Percentiles rank a stretch among this genome's conserved stretches.
Conservation (phyloP, 106 monocot genomes). For the Amphibolis antarctica region DNA sequence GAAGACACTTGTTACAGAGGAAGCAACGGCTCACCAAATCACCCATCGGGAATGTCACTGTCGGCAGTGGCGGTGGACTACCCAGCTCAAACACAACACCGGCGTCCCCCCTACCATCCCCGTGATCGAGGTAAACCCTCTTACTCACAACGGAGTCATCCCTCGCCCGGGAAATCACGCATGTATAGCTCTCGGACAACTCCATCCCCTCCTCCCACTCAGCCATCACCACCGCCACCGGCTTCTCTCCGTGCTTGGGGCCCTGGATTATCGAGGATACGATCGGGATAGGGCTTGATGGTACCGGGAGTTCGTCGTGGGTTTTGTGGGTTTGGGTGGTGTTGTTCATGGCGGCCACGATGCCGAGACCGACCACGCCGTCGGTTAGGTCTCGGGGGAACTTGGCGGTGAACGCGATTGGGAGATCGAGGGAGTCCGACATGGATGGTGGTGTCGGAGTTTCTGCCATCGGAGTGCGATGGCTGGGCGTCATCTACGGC, state of each 20-base stretch:
- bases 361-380: slow-evolving; percentile 1
- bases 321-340: too few relatives aligned
- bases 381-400: neutral
- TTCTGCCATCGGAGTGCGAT: too few relatives aligned
- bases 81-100: neutral
- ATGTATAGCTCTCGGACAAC: slow-evolving; percentile 47
- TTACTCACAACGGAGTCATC: slow-evolving; percentile 35
- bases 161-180: slow-evolving; percentile 2
- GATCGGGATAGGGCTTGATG: slow-evolving; percentile 4
- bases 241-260: neutral
- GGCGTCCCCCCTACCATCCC: slow-evolving; percentile 2
- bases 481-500: too few relatives aligned
- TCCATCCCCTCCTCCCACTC: slow-evolving; percentile 8
- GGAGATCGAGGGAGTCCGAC: neutral
- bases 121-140: slow-evolving; percentile 27
- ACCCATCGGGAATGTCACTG: neutral
- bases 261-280: too few relatives aligned
- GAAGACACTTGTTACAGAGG: slow-evolving; percentile 38
- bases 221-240: too few relatives aligned
- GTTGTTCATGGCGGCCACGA: neutral
- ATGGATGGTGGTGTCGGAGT: too few relatives aligned
- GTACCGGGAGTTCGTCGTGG: too few relatives aligned
- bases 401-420: neutral
- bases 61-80: neutral
- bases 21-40: slow-evolving; percentile 38